A percentile compares a stretch with the other conserved stretches of the same genome.
phyloP scores from a whole-genome alignment of 1,284 basidiomycete genomes.

The Laetiporus sulphureus region DNA sequence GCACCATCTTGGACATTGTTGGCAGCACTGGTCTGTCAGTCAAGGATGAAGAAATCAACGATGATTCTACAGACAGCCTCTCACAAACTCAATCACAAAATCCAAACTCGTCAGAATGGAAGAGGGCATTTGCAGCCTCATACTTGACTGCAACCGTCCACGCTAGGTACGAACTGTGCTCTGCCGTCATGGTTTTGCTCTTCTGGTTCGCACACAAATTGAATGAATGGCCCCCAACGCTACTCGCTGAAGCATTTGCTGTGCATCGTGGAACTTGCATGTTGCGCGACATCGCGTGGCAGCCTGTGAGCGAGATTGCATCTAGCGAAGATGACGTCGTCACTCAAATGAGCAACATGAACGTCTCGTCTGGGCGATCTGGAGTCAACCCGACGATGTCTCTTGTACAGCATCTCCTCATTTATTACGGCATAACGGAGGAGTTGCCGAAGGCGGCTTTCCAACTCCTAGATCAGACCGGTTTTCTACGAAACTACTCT shows the following conservation, averaged over 20 bases:
- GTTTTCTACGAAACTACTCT: slow-evolving; percentile 57
- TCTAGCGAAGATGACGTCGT: slow-evolving; percentile 56
- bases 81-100: slow-evolving; percentile 48
- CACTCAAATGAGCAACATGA: slow-evolving; percentile 61
- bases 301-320: slow-evolving; percentile 45
- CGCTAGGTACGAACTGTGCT: slow-evolving; percentile 66
- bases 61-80: slow-evolving; percentile 38
- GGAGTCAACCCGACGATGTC: slow-evolving; percentile 55
- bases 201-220: slow-evolving; percentile 64
- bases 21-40: slow-evolving; percentile 63
- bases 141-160: slow-evolving; percentile 58
- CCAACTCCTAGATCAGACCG: slow-evolving; percentile 58
- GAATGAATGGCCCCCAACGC: slow-evolving; percentile 51
- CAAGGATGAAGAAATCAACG: slow-evolving; percentile 68
- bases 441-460: slow-evolving; percentile 48
- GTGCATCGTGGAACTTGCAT: slow-evolving; percentile 72
- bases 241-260: slow-evolving; percentile 69
- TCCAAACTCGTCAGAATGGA: slow-evolving; percentile 53
- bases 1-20: slow-evolving; percentile 56
- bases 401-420: slow-evolving; percentile 62
- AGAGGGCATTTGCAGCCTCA: slow-evolving; percentile 48
- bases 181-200: slow-evolving; percentile 60
- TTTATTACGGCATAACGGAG: slow-evolving; percentile 41
- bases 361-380: slow-evolving; percentile 48
- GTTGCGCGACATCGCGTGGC: slow-evolving; percentile 51